Conservation (phyloP, 495 filamentous ascomycete genomes). For the Poronia punctata region DNA sequence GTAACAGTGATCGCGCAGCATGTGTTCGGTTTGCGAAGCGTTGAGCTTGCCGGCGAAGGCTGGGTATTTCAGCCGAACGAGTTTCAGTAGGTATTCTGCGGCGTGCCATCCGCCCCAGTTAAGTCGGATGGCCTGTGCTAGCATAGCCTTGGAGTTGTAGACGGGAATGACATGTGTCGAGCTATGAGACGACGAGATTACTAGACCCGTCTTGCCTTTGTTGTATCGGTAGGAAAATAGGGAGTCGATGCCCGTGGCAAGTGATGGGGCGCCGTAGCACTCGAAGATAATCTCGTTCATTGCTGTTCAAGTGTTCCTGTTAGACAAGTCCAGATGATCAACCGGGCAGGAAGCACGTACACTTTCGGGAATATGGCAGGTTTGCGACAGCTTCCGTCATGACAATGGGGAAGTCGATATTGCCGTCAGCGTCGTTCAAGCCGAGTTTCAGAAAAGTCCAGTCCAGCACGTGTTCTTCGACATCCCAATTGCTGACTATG, state of each 20-base stretch:
- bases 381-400: conserved; percentile 97
- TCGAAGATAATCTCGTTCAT: conserved; percentile 98
- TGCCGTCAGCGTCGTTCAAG: conserved; percentile 64
- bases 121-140: conserved; percentile 75
- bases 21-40: conserved; percentile 74
- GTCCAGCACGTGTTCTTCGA: conserved; percentile 86
- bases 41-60: conserved; percentile 78
- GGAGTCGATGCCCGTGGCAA: conserved; percentile 91
- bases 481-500: conserved; percentile 94
- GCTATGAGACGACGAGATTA: conserved; percentile 86
- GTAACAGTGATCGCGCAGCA: conserved; percentile 87
- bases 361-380: conserved; percentile 73
- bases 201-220: conserved; percentile 75
- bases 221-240: conserved; percentile 94
- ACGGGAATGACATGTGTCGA: conserved; percentile 96
- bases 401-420: conserved; percentile 77
- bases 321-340: conserved; percentile 2
- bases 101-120: conserved; percentile 92
- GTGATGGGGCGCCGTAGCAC: conserved; percentile 78
- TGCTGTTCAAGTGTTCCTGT: conserved; percentile 45
- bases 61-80: conserved; percentile 90
- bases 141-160: conserved; percentile 70
- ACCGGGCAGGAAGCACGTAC: conserved; percentile 41
- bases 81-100: conserved; percentile 82
- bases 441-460: conserved; percentile 90